Percentiles rank a stretch among this genome's conserved stretches.
phyloP scores from a whole-genome alignment of 768 basidiomycete genomes.

The Hypholoma fasciculare region DNA sequence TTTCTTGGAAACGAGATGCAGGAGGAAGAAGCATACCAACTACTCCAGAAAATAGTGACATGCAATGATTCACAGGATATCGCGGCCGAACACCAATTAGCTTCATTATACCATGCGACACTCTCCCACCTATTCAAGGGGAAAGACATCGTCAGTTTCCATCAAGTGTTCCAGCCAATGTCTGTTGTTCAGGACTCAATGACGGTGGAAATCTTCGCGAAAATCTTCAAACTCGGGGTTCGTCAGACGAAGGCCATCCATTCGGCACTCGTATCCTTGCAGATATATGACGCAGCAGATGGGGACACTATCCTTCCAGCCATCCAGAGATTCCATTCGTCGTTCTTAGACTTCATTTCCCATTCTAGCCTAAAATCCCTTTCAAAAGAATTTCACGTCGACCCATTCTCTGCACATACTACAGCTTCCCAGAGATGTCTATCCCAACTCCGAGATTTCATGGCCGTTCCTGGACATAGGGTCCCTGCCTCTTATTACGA shows the following conservation, averaged over 20 bases:
- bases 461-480: no score
- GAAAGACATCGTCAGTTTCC: neutral
- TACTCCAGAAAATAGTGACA: neutral
- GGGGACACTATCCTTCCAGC: neutral
- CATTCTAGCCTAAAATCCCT: neutral
- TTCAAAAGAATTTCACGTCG: neutral
- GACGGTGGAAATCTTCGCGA: neutral
- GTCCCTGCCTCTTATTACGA: no score
- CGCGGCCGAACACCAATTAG: neutral
- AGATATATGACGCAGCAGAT: neutral
- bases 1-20: constrained; percentile 3
- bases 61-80: neutral
- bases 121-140: neutral
- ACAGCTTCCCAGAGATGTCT: neutral
- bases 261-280: neutral
- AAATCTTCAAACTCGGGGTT: neutral
- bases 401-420: neutral
- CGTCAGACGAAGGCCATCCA: neutral
- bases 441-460: neutral
- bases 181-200: neutral
- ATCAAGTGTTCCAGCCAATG: neutral
- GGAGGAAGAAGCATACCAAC: neutral
- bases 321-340: neutral
- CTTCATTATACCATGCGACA: neutral
- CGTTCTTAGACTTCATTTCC: neutral